Evolutionary conservation across 192 early-diverging fungal genomes (phyloP), one percentile per base, ranked within the genome.

Genomic region (Mortierella antarctica): DNA sequence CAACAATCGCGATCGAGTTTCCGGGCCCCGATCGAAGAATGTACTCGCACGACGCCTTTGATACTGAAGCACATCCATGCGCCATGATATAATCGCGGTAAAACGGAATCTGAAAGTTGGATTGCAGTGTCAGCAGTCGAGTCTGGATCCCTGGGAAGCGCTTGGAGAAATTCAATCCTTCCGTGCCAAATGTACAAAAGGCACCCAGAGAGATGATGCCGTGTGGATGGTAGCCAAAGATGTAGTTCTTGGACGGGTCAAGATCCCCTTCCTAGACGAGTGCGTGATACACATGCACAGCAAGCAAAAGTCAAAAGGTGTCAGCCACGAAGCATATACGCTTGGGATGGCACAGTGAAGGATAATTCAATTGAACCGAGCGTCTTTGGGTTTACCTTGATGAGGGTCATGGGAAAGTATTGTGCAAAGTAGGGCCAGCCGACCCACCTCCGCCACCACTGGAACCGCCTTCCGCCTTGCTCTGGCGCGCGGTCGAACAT

Each of bases 161-260:
- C 39, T 88, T 69, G 31, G 90, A 88, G 53, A 99, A 92, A 14
- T 89, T 85, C 45, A 91, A 82, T 5, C 93, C 96, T 56, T 97
- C 95, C 0, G 93, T 94, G 1, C 82, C 96, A 80, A 95, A 96
- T 54, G 94, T 92, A 15, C 88, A 88, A 83, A 92, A 92, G 2
- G 95, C 93, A 15, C 93, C 94, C 31, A 96, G 87, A 17, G 91
- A 87, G 59, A 96, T 93, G 62, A 98, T 93, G 9, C 95, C 96
- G 70, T 97, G 95, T 18, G 96, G 96, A 75, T 99, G 96, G 73
- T 94, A 95, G 21, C 86, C 96, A 87, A 99, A 95, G 1, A 99
- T 87, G 72, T 99, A 98, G 67, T 93, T 94, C 56, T 90, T 90
- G 23, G 66, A 76, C 7, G 96, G 90, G 76, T 98, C 95, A 61